Percentiles rank a stretch among this genome's conserved stretches.
Conservation (phyloP, 441 rosid species). For the Syzygium syzygioides region DNA sequence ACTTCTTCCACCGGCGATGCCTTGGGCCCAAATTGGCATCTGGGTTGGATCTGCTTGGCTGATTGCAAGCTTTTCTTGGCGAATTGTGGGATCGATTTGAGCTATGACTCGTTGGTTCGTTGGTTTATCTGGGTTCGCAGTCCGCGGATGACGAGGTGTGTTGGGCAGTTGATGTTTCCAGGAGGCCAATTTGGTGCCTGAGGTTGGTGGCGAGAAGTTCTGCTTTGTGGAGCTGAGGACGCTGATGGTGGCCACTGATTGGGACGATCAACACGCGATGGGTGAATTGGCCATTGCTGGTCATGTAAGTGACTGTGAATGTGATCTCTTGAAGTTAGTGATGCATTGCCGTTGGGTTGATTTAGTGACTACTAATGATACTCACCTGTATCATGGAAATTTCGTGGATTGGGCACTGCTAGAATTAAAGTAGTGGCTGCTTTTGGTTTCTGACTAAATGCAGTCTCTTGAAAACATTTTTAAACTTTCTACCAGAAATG, state of each 20-base stretch:
- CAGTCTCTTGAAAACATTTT: not conserved
- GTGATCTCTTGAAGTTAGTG: not conserved
- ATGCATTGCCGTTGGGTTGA: not conserved
- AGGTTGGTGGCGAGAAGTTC: conserved; percentile 28
- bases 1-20: conserved; percentile 27
- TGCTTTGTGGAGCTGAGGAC: conserved; percentile 88
- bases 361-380: conserved; percentile 34
- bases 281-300: conserved; percentile 93
- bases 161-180: conserved; percentile 77
- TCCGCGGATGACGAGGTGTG: conserved; percentile 55
- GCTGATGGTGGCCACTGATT: conserved; percentile 91
- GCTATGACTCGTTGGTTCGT: conserved; percentile 21
- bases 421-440: not conserved
- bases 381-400: conserved; percentile 40
- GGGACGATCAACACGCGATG: conserved; percentile 66
- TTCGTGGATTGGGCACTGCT: not conserved
- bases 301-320: conserved; percentile 44
- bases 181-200: conserved; percentile 34
- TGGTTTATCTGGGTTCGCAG: conserved; percentile 73
- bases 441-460: not conserved
- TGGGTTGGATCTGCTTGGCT: conserved; percentile 66
- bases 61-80: conserved; percentile 46
- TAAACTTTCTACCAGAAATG: not conserved
- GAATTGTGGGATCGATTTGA: conserved; percentile 44
- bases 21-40: conserved; percentile 51